Evolutionary conservation across 2,329 filamentous ascomycete species (phyloP), one percentile per base, ranked within the genome.

Genomic region (Aspergillus puulaauensis): DNA sequence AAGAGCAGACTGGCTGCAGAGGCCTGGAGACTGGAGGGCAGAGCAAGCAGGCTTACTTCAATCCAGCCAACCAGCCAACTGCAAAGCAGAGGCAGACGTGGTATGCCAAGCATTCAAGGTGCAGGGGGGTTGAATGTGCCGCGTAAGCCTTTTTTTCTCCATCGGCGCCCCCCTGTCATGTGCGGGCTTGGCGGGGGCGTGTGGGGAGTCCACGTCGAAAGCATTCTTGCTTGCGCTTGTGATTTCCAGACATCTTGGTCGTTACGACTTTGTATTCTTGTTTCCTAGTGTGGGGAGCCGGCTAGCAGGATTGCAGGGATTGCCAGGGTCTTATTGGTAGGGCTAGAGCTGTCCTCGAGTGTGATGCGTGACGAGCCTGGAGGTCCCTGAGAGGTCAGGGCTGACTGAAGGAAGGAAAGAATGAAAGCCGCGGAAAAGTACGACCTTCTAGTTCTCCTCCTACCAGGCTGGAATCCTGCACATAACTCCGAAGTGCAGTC

Each of bases 141-240:
- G 63, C 63, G 63, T 65, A 60, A 65, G 63, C 63, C 61, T 47
- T 48, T 62, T 62, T 48, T 61, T 61, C 63, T 57, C 63, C 63
- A 65, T 65, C 56, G 4, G 15, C 23, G 11, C 15, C 24, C 61
- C 60, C 58, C 60, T 65, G 60, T 65, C 63, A 65, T 64, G 63
- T 64, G 61, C 54, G 61, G 60, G 21, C 61, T 65, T 62, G 63
- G 63, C 61, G 19, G 35, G 43, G 15, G 41, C 50, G 53, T 60
- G 62, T 63, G 61, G 63, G 57, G 59, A 48, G 11, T 6, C 27
- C 35, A 37, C 14, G 35, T 37, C 35, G 35, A 62, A 19, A 17
- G 21, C 17, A 33, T 44, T 46, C 23, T 43, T 52, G 21, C n/a
- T 14, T 31, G 44, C 6, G 23, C 6, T 17, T 47, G 23, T 15